Base-by-base conservation (phyloP, 352 stramenopile genomes). In the Phytophthora constricta region DNA sequence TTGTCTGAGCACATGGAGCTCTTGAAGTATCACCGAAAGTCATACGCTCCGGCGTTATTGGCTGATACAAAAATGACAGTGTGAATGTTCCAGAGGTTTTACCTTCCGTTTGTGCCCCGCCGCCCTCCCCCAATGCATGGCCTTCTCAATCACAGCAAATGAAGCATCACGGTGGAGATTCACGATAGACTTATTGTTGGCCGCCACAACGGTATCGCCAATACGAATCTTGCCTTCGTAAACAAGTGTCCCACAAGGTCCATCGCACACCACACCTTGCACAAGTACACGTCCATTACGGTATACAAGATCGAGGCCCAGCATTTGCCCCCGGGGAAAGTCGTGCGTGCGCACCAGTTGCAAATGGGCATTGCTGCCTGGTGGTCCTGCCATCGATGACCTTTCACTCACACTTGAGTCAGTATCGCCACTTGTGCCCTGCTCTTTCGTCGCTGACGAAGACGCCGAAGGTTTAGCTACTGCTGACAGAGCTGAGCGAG, bases 301-400 rank as follows among this genome's bases (percentile, higher is more conserved):
- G 58, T 96, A 93, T 13, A 96, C 84, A 13, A 96, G 68, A 69
- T 94, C 86, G n/a, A 96, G 74, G 9, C 87, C 87, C n/a, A 96
- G 60, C 27, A 65, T 76, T 59, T 84, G 64, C 0, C 82, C 82
- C 43, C 78, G 77, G 1, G 62, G 62, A 37, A 95, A 92, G 37
- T 84, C 67, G 55, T 87, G 70, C 4, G 79, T 93, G 3, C 81
- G 84, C 34, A 93, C 80, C n/a, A 82, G 79, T 11, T 88, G 79
- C 26, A 79, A 55, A 20, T 79, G 75, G 17, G 50, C 62, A 48
- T 76, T 76, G 16, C 50, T 62, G 34, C 55, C 31, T 43, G 28
- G 20, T 11, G 61, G 23, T 19, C 55, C 53, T 37, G 42, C 31
- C 27, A 59, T 63, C 45, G 63, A 60, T 17, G 34, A 3, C 17